phyloP scores from a whole-genome alignment of 148 eudicot species.

The Nepenthes mirabilis region DNA sequence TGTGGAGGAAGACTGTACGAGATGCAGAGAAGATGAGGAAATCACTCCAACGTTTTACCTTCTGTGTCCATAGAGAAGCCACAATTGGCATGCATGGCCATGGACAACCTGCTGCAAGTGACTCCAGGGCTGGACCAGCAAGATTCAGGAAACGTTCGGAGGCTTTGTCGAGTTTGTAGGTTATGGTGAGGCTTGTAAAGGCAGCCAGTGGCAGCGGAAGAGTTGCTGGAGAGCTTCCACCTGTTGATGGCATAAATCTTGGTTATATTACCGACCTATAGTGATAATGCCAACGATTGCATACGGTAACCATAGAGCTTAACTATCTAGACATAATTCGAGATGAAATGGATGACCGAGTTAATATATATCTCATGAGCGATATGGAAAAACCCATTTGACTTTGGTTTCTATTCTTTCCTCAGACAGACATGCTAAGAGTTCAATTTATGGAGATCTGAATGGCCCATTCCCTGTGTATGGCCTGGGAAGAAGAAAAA shows the following conservation, averaged over 20 bases:
- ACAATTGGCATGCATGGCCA: constrained; percentile 97
- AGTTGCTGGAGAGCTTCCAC: constrained; percentile 61
- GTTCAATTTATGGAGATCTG: too few species aligned
- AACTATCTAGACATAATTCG: too few species aligned
- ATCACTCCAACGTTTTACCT: constrained; percentile 81
- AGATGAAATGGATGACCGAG: too few species aligned
- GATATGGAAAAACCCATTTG: too few species aligned
- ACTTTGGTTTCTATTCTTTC: too few species aligned
- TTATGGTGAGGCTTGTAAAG: constrained; percentile 90
- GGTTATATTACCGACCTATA: not conserved
- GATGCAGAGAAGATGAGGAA: constrained; percentile 78
- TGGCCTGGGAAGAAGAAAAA: too few species aligned
- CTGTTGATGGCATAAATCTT: constrained; percentile 28
- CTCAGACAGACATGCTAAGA: too few species aligned
- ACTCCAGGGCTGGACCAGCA: constrained; percentile 86
- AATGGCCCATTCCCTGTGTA: too few species aligned
- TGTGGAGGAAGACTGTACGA: constrained; percentile 78
- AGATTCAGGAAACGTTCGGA: constrained; percentile 84
- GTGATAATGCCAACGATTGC: too few species aligned
- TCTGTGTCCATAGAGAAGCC: constrained; percentile 85
- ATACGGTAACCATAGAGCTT: too few species aligned
- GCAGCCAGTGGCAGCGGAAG: constrained; percentile 97
- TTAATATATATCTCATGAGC: too few species aligned
- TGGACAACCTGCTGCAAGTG: constrained; percentile 90
- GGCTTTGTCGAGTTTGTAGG: constrained; percentile 84